A percentile compares a stretch with the other conserved stretches of the same genome.
Evolutionary conservation across 257 asterid species (phyloP).

Genomic region (Solanum arcanum): DNA sequence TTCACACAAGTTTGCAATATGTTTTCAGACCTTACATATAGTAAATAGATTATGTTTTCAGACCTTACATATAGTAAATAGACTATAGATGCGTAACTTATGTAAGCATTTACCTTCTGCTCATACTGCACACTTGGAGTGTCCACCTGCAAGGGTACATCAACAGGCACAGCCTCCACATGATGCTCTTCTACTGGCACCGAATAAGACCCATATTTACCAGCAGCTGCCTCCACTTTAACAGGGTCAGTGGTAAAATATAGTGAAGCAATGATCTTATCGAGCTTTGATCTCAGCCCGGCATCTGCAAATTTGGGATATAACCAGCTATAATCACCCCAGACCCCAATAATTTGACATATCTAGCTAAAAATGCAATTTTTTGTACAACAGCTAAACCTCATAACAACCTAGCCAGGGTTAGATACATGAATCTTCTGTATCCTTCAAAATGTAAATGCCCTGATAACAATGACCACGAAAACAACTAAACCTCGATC

Average conservation of each 20-base stretch:
- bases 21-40: neutral
- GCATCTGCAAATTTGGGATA: slow-evolving; percentile 30
- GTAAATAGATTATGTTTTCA: neutral
- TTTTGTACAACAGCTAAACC: neutral
- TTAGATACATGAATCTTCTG: neutral
- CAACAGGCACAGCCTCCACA: slow-evolving; percentile 14
- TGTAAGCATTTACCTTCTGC: slow-evolving; percentile 27
- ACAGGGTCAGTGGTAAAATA: slow-evolving; percentile 44
- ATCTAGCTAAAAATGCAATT: neutral
- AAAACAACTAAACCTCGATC: neutral
- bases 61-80: neutral
- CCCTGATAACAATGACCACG: neutral
- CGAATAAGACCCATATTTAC: slow-evolving; percentile 46
- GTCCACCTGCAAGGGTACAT: slow-evolving; percentile 23
- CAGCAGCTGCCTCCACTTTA: slow-evolving; percentile 56
- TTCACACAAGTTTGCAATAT: neutral
- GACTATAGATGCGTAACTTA: neutral
- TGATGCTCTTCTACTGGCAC: slow-evolving; percentile 35
- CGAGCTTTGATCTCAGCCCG: slow-evolving; percentile 40
- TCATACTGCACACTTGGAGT: slow-evolving; percentile 27
- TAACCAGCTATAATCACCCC: neutral
- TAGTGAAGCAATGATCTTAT: slow-evolving; percentile 65
- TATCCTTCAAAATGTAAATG: neutral
- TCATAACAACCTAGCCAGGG: neutral
- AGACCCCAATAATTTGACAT: neutral